phyloP scores from a whole-genome alignment of 495 filamentous ascomycete species.

The Aspergillus egyptiacus region DNA sequence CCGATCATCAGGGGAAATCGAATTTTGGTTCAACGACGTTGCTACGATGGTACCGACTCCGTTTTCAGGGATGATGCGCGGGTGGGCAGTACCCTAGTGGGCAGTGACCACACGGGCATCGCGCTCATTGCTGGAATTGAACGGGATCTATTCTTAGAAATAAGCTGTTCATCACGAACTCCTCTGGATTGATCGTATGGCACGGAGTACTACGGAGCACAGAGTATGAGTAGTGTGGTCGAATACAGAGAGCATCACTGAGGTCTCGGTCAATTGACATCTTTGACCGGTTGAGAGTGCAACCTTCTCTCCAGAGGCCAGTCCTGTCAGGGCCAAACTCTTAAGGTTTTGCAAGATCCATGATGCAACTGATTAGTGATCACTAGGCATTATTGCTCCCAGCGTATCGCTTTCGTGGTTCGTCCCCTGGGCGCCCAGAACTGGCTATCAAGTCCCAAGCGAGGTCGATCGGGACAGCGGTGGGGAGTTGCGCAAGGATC shows the following conservation, averaged over 20 bases:
- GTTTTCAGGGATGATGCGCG: background rate
- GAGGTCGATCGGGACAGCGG: background rate
- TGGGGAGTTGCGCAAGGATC: conserved; percentile 16
- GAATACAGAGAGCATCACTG: no score
- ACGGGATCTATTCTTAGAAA: conserved; percentile 5
- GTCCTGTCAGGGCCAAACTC: no score
- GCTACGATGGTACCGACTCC: background rate
- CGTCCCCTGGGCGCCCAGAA: background rate
- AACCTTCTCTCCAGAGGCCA: no score
- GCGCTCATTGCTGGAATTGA: background rate
- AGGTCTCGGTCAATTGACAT: no score
- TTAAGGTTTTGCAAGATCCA: no score
- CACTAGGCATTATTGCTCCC: background rate
- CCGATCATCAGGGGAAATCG: conserved; percentile 23
- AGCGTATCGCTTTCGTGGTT: background rate
- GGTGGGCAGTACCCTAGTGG: no score
- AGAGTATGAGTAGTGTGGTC: no score
- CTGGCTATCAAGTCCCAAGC: background rate
- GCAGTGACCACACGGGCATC: background rate
- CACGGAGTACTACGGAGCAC: no score
- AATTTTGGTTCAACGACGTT: background rate
- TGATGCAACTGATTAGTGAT: background rate
- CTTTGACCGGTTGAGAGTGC: no score
- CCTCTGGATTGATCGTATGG: no score
- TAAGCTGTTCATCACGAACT: background rate